Evolutionary conservation across 2,329 filamentous ascomycete genomes (phyloP), one percentile per base, ranked within the genome.

Genomic region (Diaporthe vexans): DNA sequence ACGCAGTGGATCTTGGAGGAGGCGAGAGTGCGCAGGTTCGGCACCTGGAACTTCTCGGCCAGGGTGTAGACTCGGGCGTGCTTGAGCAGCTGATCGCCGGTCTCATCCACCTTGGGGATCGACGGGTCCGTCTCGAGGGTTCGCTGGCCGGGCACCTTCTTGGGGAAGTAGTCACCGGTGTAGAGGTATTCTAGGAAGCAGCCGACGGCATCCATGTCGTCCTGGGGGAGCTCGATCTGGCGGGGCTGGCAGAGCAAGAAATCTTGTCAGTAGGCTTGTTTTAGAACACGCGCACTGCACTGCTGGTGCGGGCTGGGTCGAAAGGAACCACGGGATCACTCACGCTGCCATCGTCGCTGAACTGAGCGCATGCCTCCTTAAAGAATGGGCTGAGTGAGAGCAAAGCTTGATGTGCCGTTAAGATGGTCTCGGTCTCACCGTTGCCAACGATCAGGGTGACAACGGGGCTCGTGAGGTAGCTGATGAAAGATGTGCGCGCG

Each of bases 1-100:
- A 97, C 94, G 82, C 94, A 94, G 86, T 98, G 95, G 79, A 98
- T 98, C 87, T 98, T 98, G 81, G 91, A 92, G 81, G 94, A 94
- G 3, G 95, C 93, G 37, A 98, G 91, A 24, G 88, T 90, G 83
- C 94, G 94, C 76, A 98, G 91, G 13, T 86, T 86, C 0, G 87
- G 84, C 63, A 95, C 85, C 54, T 91, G 89, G 76, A 97, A 92
- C 83, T 93, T 95, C 79, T 95, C 93, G 33, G 94, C 95, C 33
- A 98, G 88, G 0, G 94, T 98, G 86, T 98, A 98, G 77, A 98
- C 90, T 77, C 94, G 93, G 29, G 95, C 95, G 82, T 98, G 95
- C 80, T 94, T 94, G 76, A 98, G 91, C 24, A 98, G 91, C 81
- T 96, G 94, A 19, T 93, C 89, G 77, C 95, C 95, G n/a, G 90